Evolutionary conservation across 805 yeast genomes (phyloP).

Genomic region (Metschnikowia kunwiensis): DNA sequence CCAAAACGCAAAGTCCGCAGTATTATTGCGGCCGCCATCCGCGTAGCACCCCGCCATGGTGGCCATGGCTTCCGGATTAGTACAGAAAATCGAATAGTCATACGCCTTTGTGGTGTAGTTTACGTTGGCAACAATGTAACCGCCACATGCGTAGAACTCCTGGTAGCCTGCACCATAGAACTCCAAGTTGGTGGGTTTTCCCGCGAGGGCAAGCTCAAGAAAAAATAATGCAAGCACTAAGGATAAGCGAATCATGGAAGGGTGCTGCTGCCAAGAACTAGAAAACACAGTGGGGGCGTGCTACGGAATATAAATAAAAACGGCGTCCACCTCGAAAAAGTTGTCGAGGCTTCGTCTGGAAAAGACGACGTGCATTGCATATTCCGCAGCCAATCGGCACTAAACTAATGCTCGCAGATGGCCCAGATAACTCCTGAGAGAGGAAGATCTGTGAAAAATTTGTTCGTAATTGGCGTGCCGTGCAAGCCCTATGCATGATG

Average conservation of each 20-base stretch:
- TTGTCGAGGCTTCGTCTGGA: no score
- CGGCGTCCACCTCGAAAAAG: no score
- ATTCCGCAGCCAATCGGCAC: constrained; percentile 2
- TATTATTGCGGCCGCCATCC: constrained; percentile 3
- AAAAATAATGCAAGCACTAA: constrained; percentile 2
- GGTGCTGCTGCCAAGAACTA: no score
- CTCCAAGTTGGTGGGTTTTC: constrained; percentile 11
- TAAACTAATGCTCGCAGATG: constrained; percentile 5
- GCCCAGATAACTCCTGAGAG: constrained; percentile 6
- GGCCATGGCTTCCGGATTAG: constrained; percentile 14
- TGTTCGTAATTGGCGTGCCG: constrained; percentile 1
- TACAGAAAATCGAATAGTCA: constrained; percentile 14
- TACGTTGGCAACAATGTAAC: constrained; percentile 5
- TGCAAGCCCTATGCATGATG: background rate
- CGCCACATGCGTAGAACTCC: constrained; percentile 13
- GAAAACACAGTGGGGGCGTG: no score
- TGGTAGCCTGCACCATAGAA: constrained; percentile 10
- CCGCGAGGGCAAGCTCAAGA: constrained; percentile 7
- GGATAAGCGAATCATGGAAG: background rate
- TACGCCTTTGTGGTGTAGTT: constrained; percentile 3
- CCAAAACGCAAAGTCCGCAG: constrained; percentile 5
- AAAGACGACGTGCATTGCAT: background rate
- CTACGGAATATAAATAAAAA: no score
- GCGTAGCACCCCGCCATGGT: constrained; percentile 14
- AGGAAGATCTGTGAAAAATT: background rate